Evolutionary conservation across 2,329 filamentous ascomycete species (phyloP), one percentile per base, ranked within the genome.

Genomic region (Aulographum hederae): DNA sequence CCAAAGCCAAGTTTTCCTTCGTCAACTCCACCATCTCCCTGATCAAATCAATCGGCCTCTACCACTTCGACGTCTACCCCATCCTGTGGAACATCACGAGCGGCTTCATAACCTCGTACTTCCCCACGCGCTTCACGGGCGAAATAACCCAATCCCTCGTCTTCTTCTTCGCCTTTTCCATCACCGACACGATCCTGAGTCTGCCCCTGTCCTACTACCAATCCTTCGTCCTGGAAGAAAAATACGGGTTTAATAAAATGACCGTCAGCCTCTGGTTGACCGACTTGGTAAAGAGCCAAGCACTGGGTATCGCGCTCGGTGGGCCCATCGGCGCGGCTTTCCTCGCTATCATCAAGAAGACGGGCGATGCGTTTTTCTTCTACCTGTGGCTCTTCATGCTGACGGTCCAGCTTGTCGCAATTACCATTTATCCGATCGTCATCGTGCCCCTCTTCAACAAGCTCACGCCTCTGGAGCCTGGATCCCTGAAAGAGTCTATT

Each of bases 171-270:
- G 64, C 71, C 35, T 92, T 93, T 55, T 77, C 82, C 44, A 54
- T 92, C 46, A 68, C 91, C 45, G 78, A 84, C 43, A 81, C 86
- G 46, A 41, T 79, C 34, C 58, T 93, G 39, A 78, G 75, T 35
- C 60, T 95, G 32, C 89, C 89, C 3, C 69, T 74, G 37, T 78
- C 73, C 34, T 73, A 94, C 54, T 98, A 95, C 63, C 75, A 85
- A 58, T 89, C 82, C 10, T 98, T 98, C 48, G 80, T 95, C 30
- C 65, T 98, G 34, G 89, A 98, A 57, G 85, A 94, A 58, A 79
- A 82, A 51, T 98, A 92, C 46, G 89, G 89, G 31, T 98, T 98
- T 70, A 98, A 98, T 59, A 98, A 98, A 63, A 84, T 93, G 65
- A 95, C 89, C 0, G 61, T 82, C 34, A 74, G 73, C 53, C 65